Conservation (phyloP, 805 yeast genomes). For the Yarrowia sp. region DNA sequence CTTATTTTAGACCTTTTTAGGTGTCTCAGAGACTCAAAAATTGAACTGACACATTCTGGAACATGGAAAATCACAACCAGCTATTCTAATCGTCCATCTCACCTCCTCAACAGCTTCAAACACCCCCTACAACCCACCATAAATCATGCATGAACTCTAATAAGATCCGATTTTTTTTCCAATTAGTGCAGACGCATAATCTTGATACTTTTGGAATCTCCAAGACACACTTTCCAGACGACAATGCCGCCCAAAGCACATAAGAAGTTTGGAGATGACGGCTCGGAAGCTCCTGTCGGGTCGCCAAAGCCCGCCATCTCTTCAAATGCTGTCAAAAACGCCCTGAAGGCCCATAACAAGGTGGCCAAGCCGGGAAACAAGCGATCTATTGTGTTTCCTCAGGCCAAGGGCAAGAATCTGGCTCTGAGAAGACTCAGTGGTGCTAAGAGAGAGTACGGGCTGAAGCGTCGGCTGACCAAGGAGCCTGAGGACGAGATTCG, state of each 20-base stretch:
- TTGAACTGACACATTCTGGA: too few relatives aligned
- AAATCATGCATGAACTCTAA: slow-evolving; percentile 17
- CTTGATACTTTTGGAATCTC: background rate
- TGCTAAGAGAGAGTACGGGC: slow-evolving; percentile 21
- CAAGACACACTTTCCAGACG: background rate
- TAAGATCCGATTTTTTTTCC: slow-evolving; percentile 19
- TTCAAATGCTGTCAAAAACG: slow-evolving; percentile 7
- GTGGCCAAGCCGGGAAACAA: slow-evolving; percentile 14
- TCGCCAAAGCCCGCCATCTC: slow-evolving; percentile 19
- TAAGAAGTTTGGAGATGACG: slow-evolving; percentile 43
- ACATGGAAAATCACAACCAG: too few relatives aligned
- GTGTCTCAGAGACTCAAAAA: too few relatives aligned
- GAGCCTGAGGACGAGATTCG: slow-evolving; percentile 14
- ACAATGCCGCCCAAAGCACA: slow-evolving; percentile 45
- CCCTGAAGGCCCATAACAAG: slow-evolving; percentile 14
- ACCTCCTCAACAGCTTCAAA: background rate
- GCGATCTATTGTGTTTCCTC: slow-evolving; percentile 28
- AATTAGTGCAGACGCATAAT: background rate
- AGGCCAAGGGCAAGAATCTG: slow-evolving; percentile 23
- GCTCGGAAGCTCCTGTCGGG: background rate
- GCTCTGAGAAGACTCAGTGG: slow-evolving; percentile 25
- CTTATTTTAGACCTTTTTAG: too few relatives aligned
- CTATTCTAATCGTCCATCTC: background rate
- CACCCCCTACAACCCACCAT: background rate
- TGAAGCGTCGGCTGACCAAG: slow-evolving; percentile 28